Conservation (phyloP, 2,329 filamentous ascomycete species). For the Ophidiomyces ophidiicola region DNA sequence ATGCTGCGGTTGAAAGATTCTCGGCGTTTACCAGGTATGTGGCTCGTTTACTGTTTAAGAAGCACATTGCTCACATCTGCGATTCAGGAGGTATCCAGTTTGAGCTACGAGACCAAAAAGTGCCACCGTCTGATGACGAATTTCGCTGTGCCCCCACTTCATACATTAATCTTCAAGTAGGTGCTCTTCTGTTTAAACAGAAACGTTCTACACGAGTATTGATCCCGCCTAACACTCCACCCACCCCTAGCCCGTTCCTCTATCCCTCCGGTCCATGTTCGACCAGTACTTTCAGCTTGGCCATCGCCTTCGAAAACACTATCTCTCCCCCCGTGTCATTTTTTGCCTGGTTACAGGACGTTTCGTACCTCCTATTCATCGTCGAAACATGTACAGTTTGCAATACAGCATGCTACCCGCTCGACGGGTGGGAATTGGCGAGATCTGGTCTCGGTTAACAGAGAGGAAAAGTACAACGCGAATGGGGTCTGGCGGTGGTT, state of each 20-base stretch:
- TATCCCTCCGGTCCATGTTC: constrained; percentile 89
- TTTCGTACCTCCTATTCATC: constrained; percentile 88
- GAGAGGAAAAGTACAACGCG: constrained; percentile 28
- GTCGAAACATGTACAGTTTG: constrained; percentile 86
- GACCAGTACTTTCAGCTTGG: constrained; percentile 94
- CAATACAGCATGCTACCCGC: constrained; percentile 97
- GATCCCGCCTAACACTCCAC: constrained; percentile 1
- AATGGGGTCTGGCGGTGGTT: constrained; percentile 20
- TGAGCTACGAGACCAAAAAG: constrained; percentile 62
- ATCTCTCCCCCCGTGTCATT: constrained; percentile 77
- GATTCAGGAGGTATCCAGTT: constrained; percentile 69
- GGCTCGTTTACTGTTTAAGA: background rate
- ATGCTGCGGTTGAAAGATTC: constrained; percentile 96
- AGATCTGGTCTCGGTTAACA: constrained; percentile 70
- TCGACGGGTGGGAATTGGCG: constrained; percentile 61
- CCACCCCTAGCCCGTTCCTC: constrained; percentile 85
- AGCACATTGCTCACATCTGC: constrained; percentile 7
- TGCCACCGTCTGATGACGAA: constrained; percentile 21
- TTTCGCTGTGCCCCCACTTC: constrained; percentile 51
- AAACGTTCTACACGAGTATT: background rate
- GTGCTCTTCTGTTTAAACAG: constrained; percentile 11
- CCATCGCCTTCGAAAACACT: constrained; percentile 85
- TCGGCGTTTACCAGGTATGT: constrained; percentile 64
- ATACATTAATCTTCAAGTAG: constrained; percentile 74
- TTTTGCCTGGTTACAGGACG: constrained; percentile 78